Evolutionary conservation across 768 basidiomycete genomes (phyloP).

Genomic region (Rhodotorula diobovata): DNA sequence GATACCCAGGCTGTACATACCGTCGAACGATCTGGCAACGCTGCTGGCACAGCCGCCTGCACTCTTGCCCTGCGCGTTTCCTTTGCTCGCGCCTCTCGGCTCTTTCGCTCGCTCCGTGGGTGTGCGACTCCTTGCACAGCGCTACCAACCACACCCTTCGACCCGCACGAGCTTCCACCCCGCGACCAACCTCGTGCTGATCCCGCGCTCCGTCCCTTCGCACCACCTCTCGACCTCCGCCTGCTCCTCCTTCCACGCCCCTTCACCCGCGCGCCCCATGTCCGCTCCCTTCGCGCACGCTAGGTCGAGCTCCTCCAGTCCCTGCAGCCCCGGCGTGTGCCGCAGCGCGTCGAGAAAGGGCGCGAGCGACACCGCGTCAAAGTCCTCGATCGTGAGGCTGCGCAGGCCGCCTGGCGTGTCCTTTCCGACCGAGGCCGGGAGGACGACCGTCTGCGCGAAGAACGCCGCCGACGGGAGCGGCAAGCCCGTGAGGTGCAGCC

Average conservation of each 20-base stretch:
- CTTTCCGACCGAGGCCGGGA: background rate
- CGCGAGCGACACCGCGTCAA: conserved; percentile 4
- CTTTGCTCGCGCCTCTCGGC: background rate
- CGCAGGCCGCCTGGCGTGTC: background rate
- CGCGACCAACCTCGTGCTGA: conserved; percentile 4
- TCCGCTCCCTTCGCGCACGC: conserved; percentile 4
- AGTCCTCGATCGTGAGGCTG: conserved; percentile 31
- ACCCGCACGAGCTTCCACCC: conserved; percentile 20
- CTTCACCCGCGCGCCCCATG: background rate
- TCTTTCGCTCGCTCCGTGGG: too few relatives aligned
- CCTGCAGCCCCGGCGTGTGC: background rate
- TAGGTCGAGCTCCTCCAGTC: conserved; percentile 6
- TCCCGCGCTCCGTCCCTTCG: background rate
- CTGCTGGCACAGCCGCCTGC: background rate
- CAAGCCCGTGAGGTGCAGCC: conserved; percentile 34
- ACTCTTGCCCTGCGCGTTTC: background rate
- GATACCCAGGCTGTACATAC: background rate
- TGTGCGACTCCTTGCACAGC: too few relatives aligned
- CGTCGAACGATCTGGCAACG: background rate
- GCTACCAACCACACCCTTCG: conserved; percentile 15
- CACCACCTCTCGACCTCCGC: conserved; percentile 20
- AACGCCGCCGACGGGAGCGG: background rate
- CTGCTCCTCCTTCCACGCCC: background rate
- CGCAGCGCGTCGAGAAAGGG: conserved; percentile 7
- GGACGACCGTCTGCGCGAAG: conserved; percentile 7